phyloP scores from a whole-genome alignment of 2,329 filamentous ascomycete species.

The Pestalotiopsis sp. region DNA sequence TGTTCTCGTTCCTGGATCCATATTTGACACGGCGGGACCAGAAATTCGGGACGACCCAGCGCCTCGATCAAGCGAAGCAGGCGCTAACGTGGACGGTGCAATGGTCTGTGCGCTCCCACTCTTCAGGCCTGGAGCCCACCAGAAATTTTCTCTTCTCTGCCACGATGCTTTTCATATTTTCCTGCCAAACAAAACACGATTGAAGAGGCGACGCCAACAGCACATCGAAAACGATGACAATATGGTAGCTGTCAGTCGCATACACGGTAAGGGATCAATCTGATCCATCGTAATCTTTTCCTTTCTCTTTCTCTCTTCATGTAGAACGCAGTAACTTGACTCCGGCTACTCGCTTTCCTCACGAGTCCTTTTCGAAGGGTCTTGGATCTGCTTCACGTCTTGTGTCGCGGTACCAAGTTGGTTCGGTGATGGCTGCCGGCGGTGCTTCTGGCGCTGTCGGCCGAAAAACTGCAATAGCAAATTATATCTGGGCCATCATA shows the following conservation, averaged over 20 bases:
- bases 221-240: not conserved
- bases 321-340: conserved; percentile 20
- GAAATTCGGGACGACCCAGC: too few relatives aligned
- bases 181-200: too few relatives aligned
- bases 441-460: conserved; percentile 21
- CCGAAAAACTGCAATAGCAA: conserved; percentile 44
- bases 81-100: too few relatives aligned
- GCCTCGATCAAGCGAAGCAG: too few relatives aligned
- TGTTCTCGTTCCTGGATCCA: too few relatives aligned
- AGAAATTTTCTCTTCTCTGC: too few relatives aligned
- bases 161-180: too few relatives aligned
- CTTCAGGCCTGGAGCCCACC: too few relatives aligned
- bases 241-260: not conserved
- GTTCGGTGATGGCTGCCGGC: conserved; percentile 27
- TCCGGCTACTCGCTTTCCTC: conserved; percentile 30
- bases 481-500: conserved; percentile 50
- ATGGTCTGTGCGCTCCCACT: too few relatives aligned
- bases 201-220: too few relatives aligned
- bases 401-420: conserved; percentile 35
- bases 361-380: conserved; percentile 36
- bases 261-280: not conserved
- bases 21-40: too few relatives aligned
- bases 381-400: conserved; percentile 35
- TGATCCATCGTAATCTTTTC: not conserved
- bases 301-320: not conserved